Base-by-base conservation (phyloP, 257 asterid species). In the Lycium barbarum region DNA sequence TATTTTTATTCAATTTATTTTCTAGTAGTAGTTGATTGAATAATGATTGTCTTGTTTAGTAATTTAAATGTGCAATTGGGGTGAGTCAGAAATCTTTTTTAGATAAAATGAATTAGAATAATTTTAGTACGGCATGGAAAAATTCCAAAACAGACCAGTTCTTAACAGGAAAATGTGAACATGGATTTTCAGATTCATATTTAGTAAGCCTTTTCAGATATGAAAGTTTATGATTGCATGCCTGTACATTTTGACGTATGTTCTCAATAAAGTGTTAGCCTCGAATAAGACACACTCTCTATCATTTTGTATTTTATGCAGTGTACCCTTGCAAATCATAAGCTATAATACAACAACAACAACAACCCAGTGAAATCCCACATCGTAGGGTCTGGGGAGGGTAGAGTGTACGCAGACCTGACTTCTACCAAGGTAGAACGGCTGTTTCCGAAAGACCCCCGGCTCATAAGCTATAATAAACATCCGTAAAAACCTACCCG, bases 101-200 rank as follows among this genome's bases (percentile, higher is more conserved):
- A 68, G 14, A 68, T 68, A 68, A 38, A 68, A 36, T 38, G 78
- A 68, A 36, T 36, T 14, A 36, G 22, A 10, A 40, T 7, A 38
- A 58, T 6, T 2, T 68, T 38, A 66, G 14, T 66, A 14, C 14
- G 12, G 78, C 6, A 68, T 68, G 54, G 54, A 70, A 40, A 13
- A 38, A 71, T 40, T 71, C 55, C 55, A 71, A 17, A 18, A 70
- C 45, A 40, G 33, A 43, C 26, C 9, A 71, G 3, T 71, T 82
- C 55, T 49, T 26, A 47, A 59, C 55, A 15, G 45, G 10, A 38
- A 67, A 70, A 38, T 70, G 15, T 38, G 78, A 70, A 70, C 53
- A 70, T 70, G 55, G 57, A 55, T 70, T 26, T 38, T 22, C 65
- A 81, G 53, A 20, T 84, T 78, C 78, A 59, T 40, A 66, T 81